phyloP scores from a whole-genome alignment of 2,329 filamentous ascomycete genomes.

The Nemania sp. region DNA sequence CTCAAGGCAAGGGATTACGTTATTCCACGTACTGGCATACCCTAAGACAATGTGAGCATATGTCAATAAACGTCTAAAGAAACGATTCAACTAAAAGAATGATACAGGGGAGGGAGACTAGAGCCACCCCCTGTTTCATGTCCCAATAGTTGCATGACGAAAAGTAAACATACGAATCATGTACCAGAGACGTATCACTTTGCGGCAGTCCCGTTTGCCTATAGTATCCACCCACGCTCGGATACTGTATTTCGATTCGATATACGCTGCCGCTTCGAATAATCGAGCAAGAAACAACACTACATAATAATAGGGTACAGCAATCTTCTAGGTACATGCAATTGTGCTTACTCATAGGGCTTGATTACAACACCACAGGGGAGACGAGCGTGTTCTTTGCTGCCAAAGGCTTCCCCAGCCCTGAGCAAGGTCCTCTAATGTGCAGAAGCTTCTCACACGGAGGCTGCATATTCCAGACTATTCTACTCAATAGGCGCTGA shows the following conservation, averaged over 20 bases:
- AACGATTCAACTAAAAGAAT: too few relatives aligned
- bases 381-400: neutral
- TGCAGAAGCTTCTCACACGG: neutral
- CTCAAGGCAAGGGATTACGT: neutral
- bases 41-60: neutral
- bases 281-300: neutral
- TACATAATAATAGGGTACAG: neutral
- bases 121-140: too few relatives aligned
- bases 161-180: too few relatives aligned
- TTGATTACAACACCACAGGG: neutral
- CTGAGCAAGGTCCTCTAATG: neutral
- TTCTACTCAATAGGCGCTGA: neutral
- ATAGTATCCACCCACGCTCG: neutral
- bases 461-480: too few relatives aligned
- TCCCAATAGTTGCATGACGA: too few relatives aligned
- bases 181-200: neutral
- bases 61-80: too few relatives aligned
- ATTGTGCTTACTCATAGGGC: neutral
- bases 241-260: neutral
- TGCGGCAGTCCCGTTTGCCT: neutral
- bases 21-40: neutral
- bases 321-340: neutral
- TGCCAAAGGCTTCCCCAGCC: neutral
- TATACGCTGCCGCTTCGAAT: neutral
- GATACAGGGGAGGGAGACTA: too few relatives aligned